phyloP scores from a whole-genome alignment of 2,329 filamentous ascomycete species.

The Fusarium armeniacum region DNA sequence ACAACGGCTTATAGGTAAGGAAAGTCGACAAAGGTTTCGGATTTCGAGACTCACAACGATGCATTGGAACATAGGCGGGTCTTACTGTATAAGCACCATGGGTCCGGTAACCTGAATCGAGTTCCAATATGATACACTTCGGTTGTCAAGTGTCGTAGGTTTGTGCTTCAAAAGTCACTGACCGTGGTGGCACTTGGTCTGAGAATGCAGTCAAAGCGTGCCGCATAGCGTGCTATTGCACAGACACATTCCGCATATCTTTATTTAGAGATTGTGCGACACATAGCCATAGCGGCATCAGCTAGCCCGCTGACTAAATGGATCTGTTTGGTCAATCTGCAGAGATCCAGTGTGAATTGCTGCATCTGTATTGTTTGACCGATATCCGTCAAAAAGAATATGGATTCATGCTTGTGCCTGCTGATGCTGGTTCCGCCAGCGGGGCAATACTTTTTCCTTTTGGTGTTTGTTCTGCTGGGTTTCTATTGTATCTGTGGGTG shows the following conservation, averaged over 20 bases:
- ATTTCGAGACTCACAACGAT: slow-evolving; percentile 5
- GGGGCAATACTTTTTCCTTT: neutral
- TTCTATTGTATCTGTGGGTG: neutral
- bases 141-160: slow-evolving; percentile 4
- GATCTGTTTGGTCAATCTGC: slow-evolving; percentile 4
- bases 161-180: slow-evolving; percentile 5
- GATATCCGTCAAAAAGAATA: neutral
- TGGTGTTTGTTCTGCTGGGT: neutral
- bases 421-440: neutral
- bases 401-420: neutral
- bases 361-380: neutral
- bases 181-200: slow-evolving; percentile 9
- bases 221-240: slow-evolving; percentile 22
- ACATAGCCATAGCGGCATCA: slow-evolving; percentile 15
- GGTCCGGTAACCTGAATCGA: slow-evolving; percentile 6
- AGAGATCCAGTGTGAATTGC: slow-evolving; percentile 34
- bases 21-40: neutral
- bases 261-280: slow-evolving; percentile 27
- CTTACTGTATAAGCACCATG: slow-evolving; percentile 19
- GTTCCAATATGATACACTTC: slow-evolving; percentile 13
- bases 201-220: slow-evolving; percentile 11
- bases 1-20: slow-evolving; percentile 6
- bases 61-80: slow-evolving; percentile 5
- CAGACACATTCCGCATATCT: slow-evolving; percentile 13
- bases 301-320: slow-evolving; percentile 17